phyloP scores from a whole-genome alignment of 1,139 yeast genomes.

The Oligophagozyma castellii region DNA sequence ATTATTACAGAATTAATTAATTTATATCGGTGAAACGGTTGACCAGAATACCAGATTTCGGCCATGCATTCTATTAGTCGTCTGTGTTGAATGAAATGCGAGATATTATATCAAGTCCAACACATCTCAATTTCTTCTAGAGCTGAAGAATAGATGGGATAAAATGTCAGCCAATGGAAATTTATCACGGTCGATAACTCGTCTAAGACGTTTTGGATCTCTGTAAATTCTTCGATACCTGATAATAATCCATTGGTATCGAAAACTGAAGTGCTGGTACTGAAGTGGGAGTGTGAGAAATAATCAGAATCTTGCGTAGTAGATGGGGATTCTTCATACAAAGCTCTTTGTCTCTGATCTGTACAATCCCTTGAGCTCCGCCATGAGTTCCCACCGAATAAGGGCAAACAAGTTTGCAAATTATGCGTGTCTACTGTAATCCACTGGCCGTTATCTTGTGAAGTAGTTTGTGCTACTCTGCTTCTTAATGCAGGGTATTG shows the following conservation, averaged over 20 bases:
- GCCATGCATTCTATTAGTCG: too few species aligned
- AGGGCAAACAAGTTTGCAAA: not conserved
- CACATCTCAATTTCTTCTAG: too few species aligned
- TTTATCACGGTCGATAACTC: not conserved
- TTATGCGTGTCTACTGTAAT: not conserved
- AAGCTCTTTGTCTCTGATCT: not conserved
- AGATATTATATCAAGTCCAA: too few species aligned
- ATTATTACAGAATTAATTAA: too few species aligned
- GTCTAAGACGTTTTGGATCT: not conserved
- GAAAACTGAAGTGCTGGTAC: too few species aligned
- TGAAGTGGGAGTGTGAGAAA: not conserved
- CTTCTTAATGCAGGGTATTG: not conserved
- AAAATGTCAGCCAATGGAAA: conserved; percentile 1
- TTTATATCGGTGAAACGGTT: too few species aligned
- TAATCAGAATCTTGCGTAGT: not conserved
- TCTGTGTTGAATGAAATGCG: too few species aligned
- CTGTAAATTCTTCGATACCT: not conserved
- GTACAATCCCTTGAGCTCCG: not conserved
- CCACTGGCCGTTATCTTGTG: not conserved
- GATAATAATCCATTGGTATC: too few species aligned
- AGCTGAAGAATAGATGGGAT: too few species aligned
- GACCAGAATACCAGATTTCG: too few species aligned
- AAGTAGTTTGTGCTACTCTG: not conserved
- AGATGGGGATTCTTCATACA: not conserved
- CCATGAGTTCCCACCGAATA: not conserved